Base-by-base conservation (phyloP, 805 yeast species). In the Candida wancherniae region DNA sequence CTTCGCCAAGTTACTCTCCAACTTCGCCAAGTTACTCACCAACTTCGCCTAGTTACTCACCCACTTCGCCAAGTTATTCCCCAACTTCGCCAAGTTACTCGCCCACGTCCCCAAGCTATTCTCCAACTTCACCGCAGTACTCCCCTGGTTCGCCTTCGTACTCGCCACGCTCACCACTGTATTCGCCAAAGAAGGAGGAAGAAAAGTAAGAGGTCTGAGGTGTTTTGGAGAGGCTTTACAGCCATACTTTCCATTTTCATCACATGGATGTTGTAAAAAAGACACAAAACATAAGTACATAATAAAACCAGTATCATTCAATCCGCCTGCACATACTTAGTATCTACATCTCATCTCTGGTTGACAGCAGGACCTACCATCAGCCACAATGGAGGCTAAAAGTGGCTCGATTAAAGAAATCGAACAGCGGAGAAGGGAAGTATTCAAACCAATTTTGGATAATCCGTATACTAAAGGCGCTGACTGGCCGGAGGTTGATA, bases 371-470 rank as follows among this genome's bases (percentile, higher is more conserved):
- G 19, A 6, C 6, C 19, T 6, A 6, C 19, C 9, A 6, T 18
- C 19, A 18, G n/a, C n/a, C n/a, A n/a, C n/a, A n/a, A n/a, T n/a
- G n/a, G n/a, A n/a, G n/a, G n/a, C n/a, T n/a, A n/a, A n/a, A n/a
- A n/a, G n/a, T n/a, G 56, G 56, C 11, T 73, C 80, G 0, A 33
- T 77, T 9, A 75, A 70, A 39, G 69, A 66, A 14, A 37, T 66
- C 2, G 81, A 77, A 29, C 58, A 60, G 40, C 69, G 66, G 48
- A 59, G 72, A 31, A 64, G 69, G 39, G 78, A 75, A 39, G 75
- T 78, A 6, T 75, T 74, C 54, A 78, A 74, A 51, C 84, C 87
- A 0, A 57, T 80, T 2, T 57, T 80, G 13, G 79, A 77, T 17
- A 76, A 75, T 38, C 85, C 87, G 3, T 78, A 62, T 45, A 70